Base-by-base conservation (phyloP, 2,329 filamentous ascomycete species). In the Cladosporium sp. region DNA sequence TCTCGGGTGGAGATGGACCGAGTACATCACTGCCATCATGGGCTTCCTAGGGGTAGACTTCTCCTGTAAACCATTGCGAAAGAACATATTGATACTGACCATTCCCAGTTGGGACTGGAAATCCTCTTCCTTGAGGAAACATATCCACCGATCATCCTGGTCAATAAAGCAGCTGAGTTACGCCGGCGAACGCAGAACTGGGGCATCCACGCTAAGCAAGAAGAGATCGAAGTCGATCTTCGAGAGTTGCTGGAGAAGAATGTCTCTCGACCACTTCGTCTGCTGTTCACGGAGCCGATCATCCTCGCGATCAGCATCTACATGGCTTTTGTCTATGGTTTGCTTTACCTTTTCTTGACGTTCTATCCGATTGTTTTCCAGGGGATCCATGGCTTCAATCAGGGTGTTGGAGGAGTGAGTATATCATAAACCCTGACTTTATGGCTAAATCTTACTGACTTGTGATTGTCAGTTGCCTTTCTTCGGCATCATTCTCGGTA, bases 251-350 rank as follows among this genome's bases (percentile, higher is more conserved):
- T 70, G 7, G 68, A 67, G 19, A 71, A 72, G 53, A 68, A 72
- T 43, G 54, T 74, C 13, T 60, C 60, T 11, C 65, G 71, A 1
- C 70, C 72, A 0, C 52, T 72, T 13, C 59, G 59, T 38, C 74
- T 77, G 68, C 62, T 77, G 0, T 57, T 68, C 30, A 72, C 68
- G 1, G 72, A 76, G 53, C 72, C 73, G 0, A 75, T 76, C 50
- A 66, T 76, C 7, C 62, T 70, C 0, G 64, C 64, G 25, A 69
- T 77, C 38, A 68, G 72, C 4, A 49, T 60, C 18, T 63, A 63
- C 43, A 48, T 48, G 43, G 66, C 72, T 1, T 75, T 75, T 52
- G 65, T 72, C 18, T 76, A 74, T 49, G 64, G 65, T 7, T 58
- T 76, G 7, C 61, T 75, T n/a, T 76, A 73, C 53, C 63, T 74